Conservation (phyloP, 306 rosid species). For the Datisca glomerata region DNA sequence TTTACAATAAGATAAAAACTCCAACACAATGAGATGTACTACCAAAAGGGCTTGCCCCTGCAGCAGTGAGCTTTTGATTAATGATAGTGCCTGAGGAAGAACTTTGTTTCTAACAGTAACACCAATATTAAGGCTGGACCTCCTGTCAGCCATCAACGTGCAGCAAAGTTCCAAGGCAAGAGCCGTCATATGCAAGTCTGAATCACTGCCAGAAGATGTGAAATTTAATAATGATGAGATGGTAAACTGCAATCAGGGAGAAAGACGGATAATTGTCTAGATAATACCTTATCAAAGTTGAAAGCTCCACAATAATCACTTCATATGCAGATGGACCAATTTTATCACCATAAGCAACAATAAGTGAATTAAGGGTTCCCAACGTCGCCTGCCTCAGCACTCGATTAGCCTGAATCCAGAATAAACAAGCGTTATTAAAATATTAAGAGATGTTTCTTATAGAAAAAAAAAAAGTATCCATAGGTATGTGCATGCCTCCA, state of each 20-base stretch:
- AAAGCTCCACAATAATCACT: slow-evolving; percentile 88
- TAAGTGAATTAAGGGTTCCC: slow-evolving; percentile 89
- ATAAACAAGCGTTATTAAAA: background rate
- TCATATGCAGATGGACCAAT: slow-evolving; percentile 90
- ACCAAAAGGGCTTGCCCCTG: slow-evolving; percentile 98
- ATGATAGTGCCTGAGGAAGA: slow-evolving; percentile 86
- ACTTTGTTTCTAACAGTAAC: slow-evolving; percentile 93
- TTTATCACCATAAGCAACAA: slow-evolving; percentile 91
- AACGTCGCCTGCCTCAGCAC: slow-evolving; percentile 90
- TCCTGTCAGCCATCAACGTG: slow-evolving; percentile 95
- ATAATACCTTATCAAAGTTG: slow-evolving; percentile 76
- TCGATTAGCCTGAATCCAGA: slow-evolving; percentile 75
- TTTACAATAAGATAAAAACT: slow-evolving; percentile 10
- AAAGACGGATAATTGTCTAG: slow-evolving; percentile 5
- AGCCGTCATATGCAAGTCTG: slow-evolving; percentile 98
- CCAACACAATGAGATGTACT: slow-evolving; percentile 16
- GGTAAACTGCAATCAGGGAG: slow-evolving; percentile 6
- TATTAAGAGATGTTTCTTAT: slow-evolving; percentile 12
- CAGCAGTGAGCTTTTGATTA: slow-evolving; percentile 88
- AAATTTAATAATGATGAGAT: slow-evolving; percentile 10
- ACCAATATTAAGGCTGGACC: slow-evolving; percentile 80
- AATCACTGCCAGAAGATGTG: slow-evolving; percentile 54
- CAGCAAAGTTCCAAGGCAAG: slow-evolving; percentile 97
- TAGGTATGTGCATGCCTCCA: slow-evolving; percentile 1
- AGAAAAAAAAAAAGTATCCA: slow-evolving; percentile 11